Base-by-base conservation (phyloP, 1,284 basidiomycete genomes). In the Ceratobasidium sp. region DNA sequence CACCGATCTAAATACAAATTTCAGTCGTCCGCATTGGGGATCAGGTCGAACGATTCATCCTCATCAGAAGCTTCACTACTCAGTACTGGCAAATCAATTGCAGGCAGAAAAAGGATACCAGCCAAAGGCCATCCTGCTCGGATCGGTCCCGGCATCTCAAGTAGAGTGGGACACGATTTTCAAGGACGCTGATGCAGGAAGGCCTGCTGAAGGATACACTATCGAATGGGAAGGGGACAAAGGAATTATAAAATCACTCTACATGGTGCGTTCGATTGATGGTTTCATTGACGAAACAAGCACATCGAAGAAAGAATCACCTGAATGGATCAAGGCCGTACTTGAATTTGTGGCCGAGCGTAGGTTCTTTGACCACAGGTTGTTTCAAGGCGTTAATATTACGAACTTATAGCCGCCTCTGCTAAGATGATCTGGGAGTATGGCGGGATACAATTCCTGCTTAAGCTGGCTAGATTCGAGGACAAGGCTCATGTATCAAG, bases 341-440 rank as follows among this genome's bases (percentile, higher is more conserved):
- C 13, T 16, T 13, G 23, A 23, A 23, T 8, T 38, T 11, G 55
- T 41, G 2, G 30, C 35, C 18, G 55, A 58, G 13, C 21, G 55
- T 58, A 23, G 8, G 32, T 55, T n/a, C 7, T n/a, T 38, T 32
- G n/a, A n/a, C 2, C n/a, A 13, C 41, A 2, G 18, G 3, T 35
- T 38, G 28, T 28, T 11, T 38, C 5, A 6, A 32, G 21, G 28
- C 16, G 23, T 18, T 57, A 21, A 41, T 30, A 13, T 23, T 38
- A 11, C 23, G 16, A 18, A 35, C 35, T 23, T 23, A n/a, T 16
- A 38, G 55, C 32, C 2, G n/a, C 13, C 3, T 38, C 13, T 32
- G 55, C 55, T 2, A 58, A 58, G 9, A 58, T 58, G 55, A 11
- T 58, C 13, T 58, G 55, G 55, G 55, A 58, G 26, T 58, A 58